phyloP scores from a whole-genome alignment of 257 asterid species.

The Rubia yunnanensis region DNA sequence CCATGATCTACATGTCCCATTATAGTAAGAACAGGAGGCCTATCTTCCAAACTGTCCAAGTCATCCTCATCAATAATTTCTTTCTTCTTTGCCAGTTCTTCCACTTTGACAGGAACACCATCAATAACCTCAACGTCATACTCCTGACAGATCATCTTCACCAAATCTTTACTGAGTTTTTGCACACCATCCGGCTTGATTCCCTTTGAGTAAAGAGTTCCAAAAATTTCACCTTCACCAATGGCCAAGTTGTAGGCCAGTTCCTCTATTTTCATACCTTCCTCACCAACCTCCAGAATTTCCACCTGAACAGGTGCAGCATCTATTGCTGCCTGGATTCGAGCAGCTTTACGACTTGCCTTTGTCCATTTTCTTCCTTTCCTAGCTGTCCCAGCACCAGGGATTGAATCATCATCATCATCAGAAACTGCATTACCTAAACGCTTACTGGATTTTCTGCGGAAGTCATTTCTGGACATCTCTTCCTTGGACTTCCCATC shows the following conservation, averaged over 20 bases:
- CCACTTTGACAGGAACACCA: conserved; percentile 57
- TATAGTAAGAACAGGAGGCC: conserved; percentile 94
- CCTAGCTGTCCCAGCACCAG: conserved; percentile 54
- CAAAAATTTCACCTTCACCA: conserved; percentile 92
- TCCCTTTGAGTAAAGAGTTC: conserved; percentile 71
- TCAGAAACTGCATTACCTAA: conserved; percentile 23
- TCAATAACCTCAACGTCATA: conserved; percentile 89
- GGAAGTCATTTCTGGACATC: conserved; percentile 58
- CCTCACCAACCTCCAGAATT: conserved; percentile 86
- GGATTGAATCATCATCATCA: conserved; percentile 68
- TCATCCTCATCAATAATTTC: conserved; percentile 78
- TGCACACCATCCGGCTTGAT: conserved; percentile 94
- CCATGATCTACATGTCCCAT: conserved; percentile 99
- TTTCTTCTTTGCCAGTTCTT: conserved; percentile 92
- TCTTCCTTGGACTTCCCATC: conserved; percentile 34
- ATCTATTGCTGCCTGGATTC: conserved; percentile 81
- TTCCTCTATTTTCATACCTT: conserved; percentile 87
- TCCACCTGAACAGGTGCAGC: conserved; percentile 91
- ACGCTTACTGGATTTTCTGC: conserved; percentile 59
- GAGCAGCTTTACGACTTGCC: conserved; percentile 97
- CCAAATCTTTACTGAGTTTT: conserved; percentile 88
- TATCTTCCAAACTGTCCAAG: conserved; percentile 65
- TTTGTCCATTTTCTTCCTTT: conserved; percentile 97
- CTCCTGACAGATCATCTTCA: conserved; percentile 90
- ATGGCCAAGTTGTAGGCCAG: conserved; percentile 76